Evolutionary conservation across 225 moss, liverwort and hornwort species (phyloP).

Genomic region (Polytrichum commune): DNA sequence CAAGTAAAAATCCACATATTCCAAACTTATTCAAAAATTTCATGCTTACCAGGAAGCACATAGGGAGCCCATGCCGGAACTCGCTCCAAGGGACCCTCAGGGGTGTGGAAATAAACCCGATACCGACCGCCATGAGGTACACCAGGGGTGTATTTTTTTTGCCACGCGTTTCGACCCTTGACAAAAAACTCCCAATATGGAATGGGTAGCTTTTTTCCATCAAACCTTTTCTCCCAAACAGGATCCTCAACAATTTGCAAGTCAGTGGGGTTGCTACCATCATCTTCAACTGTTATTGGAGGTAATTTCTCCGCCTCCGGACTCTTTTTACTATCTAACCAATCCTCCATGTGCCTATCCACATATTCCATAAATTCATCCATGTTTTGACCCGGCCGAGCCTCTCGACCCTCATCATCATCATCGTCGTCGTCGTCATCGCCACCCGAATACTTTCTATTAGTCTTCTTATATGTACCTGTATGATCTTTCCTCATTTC

Average conservation of each 20-base stretch:
- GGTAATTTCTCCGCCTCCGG: slow-evolving; percentile 41
- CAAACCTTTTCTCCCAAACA: slow-evolving; percentile 78
- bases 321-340: slow-evolving; percentile 38
- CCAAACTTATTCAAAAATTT: too few relatives aligned
- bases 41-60: slow-evolving; percentile 72
- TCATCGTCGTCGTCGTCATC: slow-evolving; percentile 25
- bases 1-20: too few relatives aligned
- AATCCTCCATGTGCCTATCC: slow-evolving; percentile 58
- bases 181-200: slow-evolving; percentile 69
- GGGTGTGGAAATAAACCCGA: slow-evolving; percentile 76
- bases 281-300: slow-evolving; percentile 52
- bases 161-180: slow-evolving; percentile 90
- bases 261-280: slow-evolving; percentile 41
- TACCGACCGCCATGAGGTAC: slow-evolving; percentile 74
- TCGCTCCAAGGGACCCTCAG: slow-evolving; percentile 86
- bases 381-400: slow-evolving; percentile 13
- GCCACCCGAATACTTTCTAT: background rate
- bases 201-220: slow-evolving; percentile 50
- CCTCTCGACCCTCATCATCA: slow-evolving; percentile 5
- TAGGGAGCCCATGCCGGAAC: slow-evolving; percentile 91
- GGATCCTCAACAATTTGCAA: slow-evolving; percentile 64
- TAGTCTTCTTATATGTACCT: slow-evolving; percentile 20
- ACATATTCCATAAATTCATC: slow-evolving; percentile 48
- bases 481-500: slow-evolving; percentile 27
- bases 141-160: slow-evolving; percentile 75